Evolutionary conservation across 2,329 filamentous ascomycete genomes (phyloP).

Genomic region (Pseudogymnoascus sp.): DNA sequence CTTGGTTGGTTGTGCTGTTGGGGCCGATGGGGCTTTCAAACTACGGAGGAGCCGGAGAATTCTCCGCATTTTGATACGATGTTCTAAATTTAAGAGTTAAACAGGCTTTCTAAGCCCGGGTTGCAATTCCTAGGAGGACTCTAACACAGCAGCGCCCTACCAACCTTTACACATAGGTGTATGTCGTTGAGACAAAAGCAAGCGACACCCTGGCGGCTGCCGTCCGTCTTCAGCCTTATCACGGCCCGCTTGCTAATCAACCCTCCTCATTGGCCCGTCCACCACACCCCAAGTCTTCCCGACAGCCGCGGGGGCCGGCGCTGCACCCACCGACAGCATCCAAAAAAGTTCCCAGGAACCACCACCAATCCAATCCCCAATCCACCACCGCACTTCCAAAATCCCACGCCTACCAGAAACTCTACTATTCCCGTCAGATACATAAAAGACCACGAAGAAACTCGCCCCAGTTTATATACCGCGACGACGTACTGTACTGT

Average conservation of each 20-base stretch:
- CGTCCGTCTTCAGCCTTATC: neutral
- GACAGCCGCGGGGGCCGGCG: neutral
- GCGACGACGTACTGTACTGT: neutral
- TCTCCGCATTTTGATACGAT: neutral
- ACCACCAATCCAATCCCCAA: neutral
- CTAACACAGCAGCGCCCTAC: neutral
- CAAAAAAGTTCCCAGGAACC: constrained; percentile 4
- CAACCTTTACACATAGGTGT: neutral
- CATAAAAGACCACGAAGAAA: neutral
- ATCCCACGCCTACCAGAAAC: neutral
- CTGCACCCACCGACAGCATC: neutral
- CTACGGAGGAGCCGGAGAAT: neutral
- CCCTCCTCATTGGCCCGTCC: neutral
- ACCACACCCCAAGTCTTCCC: neutral
- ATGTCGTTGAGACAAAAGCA: too few species aligned
- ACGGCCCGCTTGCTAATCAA: neutral
- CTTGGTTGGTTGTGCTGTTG: neutral
- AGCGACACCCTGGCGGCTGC: too few species aligned
- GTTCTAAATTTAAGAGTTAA: neutral
- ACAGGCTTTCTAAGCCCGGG: neutral
- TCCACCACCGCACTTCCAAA: neutral
- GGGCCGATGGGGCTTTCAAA: neutral
- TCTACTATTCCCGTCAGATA: neutral
- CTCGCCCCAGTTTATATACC: too few species aligned
- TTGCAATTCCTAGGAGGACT: neutral